Evolutionary conservation across 345 rosid species (phyloP).

Genomic region (Gossypium sturtianum): DNA sequence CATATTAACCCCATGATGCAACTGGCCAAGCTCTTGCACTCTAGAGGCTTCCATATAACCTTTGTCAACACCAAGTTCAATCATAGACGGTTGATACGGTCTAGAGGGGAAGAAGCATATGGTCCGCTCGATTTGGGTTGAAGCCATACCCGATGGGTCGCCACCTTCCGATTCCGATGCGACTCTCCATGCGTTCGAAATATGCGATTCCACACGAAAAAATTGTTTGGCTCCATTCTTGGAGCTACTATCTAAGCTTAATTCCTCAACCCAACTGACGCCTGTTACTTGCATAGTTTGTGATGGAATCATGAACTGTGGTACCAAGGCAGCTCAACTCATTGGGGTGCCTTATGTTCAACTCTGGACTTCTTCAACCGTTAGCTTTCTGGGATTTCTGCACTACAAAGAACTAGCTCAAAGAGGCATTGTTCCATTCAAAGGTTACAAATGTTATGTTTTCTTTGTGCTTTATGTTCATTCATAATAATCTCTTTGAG

Average conservation of each 20-base stretch:
- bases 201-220: constrained; percentile 13
- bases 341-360: not conserved
- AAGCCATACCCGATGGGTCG: too few relatives aligned
- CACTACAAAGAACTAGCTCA: not conserved
- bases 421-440: not conserved
- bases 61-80: too few relatives aligned
- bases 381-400: not conserved
- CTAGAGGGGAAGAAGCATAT: too few relatives aligned
- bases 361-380: not conserved
- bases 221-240: constrained; percentile 23
- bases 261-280: constrained; percentile 9
- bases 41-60: too few relatives aligned
- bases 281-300: constrained; percentile 29
- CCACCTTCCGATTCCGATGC: too few relatives aligned
- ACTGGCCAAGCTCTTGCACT: too few relatives aligned
- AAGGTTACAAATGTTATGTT: not conserved
- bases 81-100: too few relatives aligned
- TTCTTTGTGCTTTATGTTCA: not conserved
- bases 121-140: too few relatives aligned
- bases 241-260: constrained; percentile 19
- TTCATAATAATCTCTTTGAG: not conserved
- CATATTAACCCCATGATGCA: too few relatives aligned
- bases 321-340: constrained; percentile 19
- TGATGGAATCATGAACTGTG: constrained; percentile 23
- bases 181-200: too few relatives aligned